A percentile compares a stretch with the other conserved stretches of the same genome.
These are phyloP conservation scores for Ophiognomonia clavigignenti-juglandacearum DNA, from an alignment of 2,329 filamentous ascomycete species.

Conservation along the genomic window DNA sequence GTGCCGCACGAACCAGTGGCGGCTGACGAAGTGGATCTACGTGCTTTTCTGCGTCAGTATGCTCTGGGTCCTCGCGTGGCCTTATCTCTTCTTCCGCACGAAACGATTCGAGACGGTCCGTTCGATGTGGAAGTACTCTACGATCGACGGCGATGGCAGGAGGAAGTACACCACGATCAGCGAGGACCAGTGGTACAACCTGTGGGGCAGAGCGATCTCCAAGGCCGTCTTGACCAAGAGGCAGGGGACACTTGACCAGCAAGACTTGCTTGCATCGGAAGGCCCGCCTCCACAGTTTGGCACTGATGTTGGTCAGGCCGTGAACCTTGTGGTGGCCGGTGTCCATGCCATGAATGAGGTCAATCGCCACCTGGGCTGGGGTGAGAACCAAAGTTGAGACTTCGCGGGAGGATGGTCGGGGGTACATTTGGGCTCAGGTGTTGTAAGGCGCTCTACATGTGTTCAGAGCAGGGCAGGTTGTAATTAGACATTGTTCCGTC, in stretches of 20 bases:
- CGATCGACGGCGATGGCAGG: conserved; percentile 25
- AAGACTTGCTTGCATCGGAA: conserved; percentile 45
- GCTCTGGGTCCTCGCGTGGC: conserved; percentile 67
- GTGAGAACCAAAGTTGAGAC: conserved; percentile 24
- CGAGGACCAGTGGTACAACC: conserved; percentile 57
- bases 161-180: conserved; percentile 49
- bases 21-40: conserved; percentile 57
- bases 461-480: too few species aligned
- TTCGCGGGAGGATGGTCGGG: not conserved
- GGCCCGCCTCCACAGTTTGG: conserved; percentile 33
- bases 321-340: conserved; percentile 42
- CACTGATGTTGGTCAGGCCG: conserved; percentile 33
- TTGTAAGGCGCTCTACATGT: too few species aligned
- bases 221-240: conserved; percentile 54
- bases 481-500: too few species aligned
- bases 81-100: conserved; percentile 62
- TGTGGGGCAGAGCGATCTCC: conserved; percentile 57
- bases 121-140: conserved; percentile 56
- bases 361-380: conserved; percentile 52
- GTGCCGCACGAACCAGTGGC: conserved; percentile 59
- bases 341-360: conserved; percentile 47
- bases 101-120: conserved; percentile 61
- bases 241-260: conserved; percentile 50
- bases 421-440: too few species aligned
- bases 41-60: conserved; percentile 64